Base-by-base conservation (phyloP, 768 basidiomycete genomes). In the Suillus subluteus region DNA sequence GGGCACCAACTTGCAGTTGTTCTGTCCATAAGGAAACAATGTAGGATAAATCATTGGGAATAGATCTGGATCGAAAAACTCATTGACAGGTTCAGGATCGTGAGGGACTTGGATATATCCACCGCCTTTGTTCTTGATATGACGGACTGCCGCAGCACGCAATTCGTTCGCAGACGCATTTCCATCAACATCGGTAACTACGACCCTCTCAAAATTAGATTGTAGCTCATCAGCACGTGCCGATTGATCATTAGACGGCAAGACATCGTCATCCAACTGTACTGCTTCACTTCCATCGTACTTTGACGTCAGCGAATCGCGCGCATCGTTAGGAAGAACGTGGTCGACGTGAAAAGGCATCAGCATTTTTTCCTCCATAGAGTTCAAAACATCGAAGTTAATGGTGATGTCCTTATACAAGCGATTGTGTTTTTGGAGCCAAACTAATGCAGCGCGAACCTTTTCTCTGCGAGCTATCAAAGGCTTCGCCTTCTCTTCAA, bases 361-460 rank as follows among this genome's bases (percentile, higher is more conserved):
- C 18, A 75, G 63, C 12, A 58, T 52, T 6, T 74, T 63, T 4
- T 66, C 67, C 26, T 61, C 56, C 3, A 78, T 66, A 11, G 13
- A 7, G 64, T 72, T 59, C 0, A 82, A 32, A 0, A 70, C 56
- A 3, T 3, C 30, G 3, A 75, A 18, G 65, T 80, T 64, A 32
- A 81, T 74, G 0, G 18, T 9, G 32, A 81, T 70, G 46, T 80
- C 64, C 7, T 62, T 18, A 64, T 84, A 84, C 2, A 79, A 55
- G 0, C 44, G 66, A 66, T 83, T 84, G 64, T 83, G 67, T 0
- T 12, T n/a, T 55, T 77, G 77, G 0, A 84, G 66, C 81, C 81
- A 84, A 1, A 56, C 1, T 1, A 83, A 64, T 0, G 81, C 81
- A 18, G 13, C 18, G 4, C 73, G 69, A 18, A 82, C 75, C 54